A percentile compares a stretch with the other conserved stretches of the same genome.
Conservation (phyloP, 805 yeast species). For the Saturnispora kantuleensis region DNA sequence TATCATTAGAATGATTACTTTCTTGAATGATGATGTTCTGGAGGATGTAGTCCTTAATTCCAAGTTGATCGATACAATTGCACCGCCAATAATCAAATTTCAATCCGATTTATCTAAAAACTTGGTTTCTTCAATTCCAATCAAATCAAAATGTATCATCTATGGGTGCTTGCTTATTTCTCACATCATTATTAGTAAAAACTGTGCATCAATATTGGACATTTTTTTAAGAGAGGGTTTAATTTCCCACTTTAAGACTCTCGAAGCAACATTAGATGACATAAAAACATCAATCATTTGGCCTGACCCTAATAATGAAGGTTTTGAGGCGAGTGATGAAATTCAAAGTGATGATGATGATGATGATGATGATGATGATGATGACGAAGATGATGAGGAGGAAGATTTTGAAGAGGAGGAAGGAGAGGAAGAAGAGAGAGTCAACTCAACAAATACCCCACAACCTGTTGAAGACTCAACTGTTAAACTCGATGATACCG, state of each 20-base stretch:
- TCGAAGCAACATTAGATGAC: conserved; percentile 20
- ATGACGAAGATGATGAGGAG: conserved; percentile 10
- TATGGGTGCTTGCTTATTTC: conserved; percentile 44
- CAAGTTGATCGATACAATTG: conserved; percentile 39
- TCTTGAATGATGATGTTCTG: conserved; percentile 28
- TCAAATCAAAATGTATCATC: conserved; percentile 23
- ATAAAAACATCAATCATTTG: neutral
- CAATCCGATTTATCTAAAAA: conserved; percentile 15
- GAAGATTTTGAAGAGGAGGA: conserved; percentile 15
- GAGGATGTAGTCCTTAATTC: conserved; percentile 25
- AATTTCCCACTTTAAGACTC: conserved; percentile 36
- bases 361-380: neutral
- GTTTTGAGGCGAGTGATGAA: conserved; percentile 8
- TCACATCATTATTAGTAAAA: conserved; percentile 32
- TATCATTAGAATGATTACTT: conserved; percentile 40
- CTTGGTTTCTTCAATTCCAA: neutral
- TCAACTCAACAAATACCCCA: neutral
- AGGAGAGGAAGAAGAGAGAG: conserved; percentile 18
- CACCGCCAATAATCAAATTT: conserved; percentile 53
- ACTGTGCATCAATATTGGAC: conserved; percentile 34
- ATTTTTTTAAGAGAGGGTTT: conserved; percentile 66
- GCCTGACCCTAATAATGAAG: neutral
- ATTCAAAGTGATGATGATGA: conserved; percentile 14
- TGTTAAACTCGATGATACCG: conserved; percentile 18
- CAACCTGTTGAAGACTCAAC: neutral